Base-by-base conservation (phyloP, 73 alveolate species). In the Stentor roeselii region DNA sequence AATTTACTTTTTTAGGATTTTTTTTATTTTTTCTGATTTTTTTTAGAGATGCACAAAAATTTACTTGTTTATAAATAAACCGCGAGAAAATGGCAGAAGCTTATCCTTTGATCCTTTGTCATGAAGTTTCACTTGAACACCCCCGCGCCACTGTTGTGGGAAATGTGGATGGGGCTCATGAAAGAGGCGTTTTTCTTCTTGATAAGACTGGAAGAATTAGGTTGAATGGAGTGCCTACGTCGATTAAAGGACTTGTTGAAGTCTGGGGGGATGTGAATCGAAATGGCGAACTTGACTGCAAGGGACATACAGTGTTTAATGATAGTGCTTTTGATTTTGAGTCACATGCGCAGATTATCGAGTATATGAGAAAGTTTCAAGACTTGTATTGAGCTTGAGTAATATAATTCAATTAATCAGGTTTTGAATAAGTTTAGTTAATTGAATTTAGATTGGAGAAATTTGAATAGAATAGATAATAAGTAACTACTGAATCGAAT, bases 21-120 rank as follows among this genome's bases (percentile, higher is more conserved):
- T n/a, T n/a, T n/a, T n/a, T n/a, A n/a, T n/a, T n/a, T n/a, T n/a
- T n/a, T n/a, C n/a, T n/a, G n/a, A n/a, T n/a, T 86, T 86, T 42
- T 87, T 90, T 86, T 92, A 90, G 39, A 82, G 83, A 60, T 90
- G 86, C 37, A 86, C 87, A 32, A 92, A 61, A n/a, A n/a, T n/a
- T n/a, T n/a, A n/a, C n/a, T n/a, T n/a, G n/a, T n/a, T n/a, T n/a
- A n/a, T n/a, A n/a, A 58, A 58, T 58, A 58, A 58, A 58, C 27
- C 2, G 74, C 74, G 74, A n/a, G 80, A 40, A 67, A 67, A 67
- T 67, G 80, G 80, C 41, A 27, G 80, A 1, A 21, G 34, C 27
- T 1, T 67, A 67, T 67, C 2, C 80, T 21, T 21, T 32, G 34
- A 40, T 36, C 27, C 41, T 67, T n/a, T 32, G n/a, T n/a, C 21